Conservation (phyloP, 2,329 filamentous ascomycete species). For the Trichoderma lentiforme region DNA sequence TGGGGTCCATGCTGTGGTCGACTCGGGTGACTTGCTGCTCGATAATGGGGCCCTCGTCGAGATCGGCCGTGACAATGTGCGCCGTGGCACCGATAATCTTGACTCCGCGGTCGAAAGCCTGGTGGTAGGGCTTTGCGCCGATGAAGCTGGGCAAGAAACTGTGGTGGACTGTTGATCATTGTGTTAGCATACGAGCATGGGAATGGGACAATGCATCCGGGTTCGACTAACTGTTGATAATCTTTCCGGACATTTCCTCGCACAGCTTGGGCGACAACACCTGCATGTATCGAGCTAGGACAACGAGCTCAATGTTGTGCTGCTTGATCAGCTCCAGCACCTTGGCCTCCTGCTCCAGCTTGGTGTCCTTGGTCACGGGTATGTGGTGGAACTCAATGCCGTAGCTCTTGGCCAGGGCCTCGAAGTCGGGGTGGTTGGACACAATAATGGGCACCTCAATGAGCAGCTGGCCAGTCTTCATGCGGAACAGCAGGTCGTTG, state of each 20-base stretch:
- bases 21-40: constrained; percentile 78
- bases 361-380: constrained; percentile 75
- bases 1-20: constrained; percentile 71
- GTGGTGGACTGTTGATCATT: constrained; percentile 63
- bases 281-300: constrained; percentile 85
- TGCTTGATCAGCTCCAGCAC: constrained; percentile 68
- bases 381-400: constrained; percentile 77
- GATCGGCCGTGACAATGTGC: constrained; percentile 80
- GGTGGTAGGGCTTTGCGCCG: constrained; percentile 83
- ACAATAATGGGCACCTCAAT: constrained; percentile 70
- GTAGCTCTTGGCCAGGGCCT: constrained; percentile 65
- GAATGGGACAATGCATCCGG: neutral
- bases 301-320: constrained; percentile 72
- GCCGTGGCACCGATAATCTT: constrained; percentile 87
- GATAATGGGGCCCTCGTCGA: constrained; percentile 85
- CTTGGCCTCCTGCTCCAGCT: constrained; percentile 66
- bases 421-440: constrained; percentile 77
- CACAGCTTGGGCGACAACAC: constrained; percentile 73
- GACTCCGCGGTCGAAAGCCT: constrained; percentile 80
- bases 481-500: constrained; percentile 78
- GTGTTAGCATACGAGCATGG: neutral
- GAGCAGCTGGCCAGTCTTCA: constrained; percentile 68
- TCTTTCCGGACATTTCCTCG: constrained; percentile 74
- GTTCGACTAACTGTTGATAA: constrained; percentile 61
- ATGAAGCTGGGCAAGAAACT: constrained; percentile 85